phyloP scores from a whole-genome alignment of 202 grass and related monocot species.

The Zizania palustris region DNA sequence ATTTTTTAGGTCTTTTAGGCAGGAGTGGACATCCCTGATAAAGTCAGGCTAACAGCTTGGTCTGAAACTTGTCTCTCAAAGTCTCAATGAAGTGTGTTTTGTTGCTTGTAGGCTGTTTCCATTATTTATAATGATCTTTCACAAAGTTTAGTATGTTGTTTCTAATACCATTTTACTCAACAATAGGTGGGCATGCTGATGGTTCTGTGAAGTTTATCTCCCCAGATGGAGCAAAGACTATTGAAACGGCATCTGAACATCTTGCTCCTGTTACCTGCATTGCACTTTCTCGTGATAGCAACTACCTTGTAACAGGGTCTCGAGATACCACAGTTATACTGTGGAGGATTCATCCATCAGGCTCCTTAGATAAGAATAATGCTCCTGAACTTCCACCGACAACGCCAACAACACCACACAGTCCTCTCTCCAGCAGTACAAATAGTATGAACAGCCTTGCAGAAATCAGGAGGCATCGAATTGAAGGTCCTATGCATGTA shows the following conservation, averaged over 20 bases:
- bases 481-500: slow-evolving; percentile 96
- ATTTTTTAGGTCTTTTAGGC: not conserved
- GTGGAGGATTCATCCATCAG: slow-evolving; percentile 74
- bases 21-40: not conserved
- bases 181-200: slow-evolving; percentile 91
- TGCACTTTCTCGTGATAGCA: slow-evolving; percentile 78
- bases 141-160: slow-evolving; percentile 9
- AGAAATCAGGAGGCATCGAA: slow-evolving; percentile 62
- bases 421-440: slow-evolving; percentile 59
- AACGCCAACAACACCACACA: slow-evolving; percentile 53
- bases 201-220: slow-evolving; percentile 88
- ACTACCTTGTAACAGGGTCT: slow-evolving; percentile 91
- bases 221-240: slow-evolving; percentile 80
- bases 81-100: slow-evolving; percentile 13
- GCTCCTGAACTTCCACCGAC: slow-evolving; percentile 53
- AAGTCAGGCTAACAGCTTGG: not conserved
- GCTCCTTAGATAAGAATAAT: slow-evolving; percentile 67
- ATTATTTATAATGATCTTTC: slow-evolving; percentile 26
- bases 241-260: slow-evolving; percentile 90
- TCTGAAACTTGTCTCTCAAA: slow-evolving; percentile 32
- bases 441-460: slow-evolving; percentile 38
- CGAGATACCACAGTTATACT: slow-evolving; percentile 89
- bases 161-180: slow-evolving; percentile 47
- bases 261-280: slow-evolving; percentile 87
- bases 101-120: slow-evolving; percentile 3